phyloP scores from a whole-genome alignment of 768 basidiomycete species.

The Termitomyces sp. region DNA sequence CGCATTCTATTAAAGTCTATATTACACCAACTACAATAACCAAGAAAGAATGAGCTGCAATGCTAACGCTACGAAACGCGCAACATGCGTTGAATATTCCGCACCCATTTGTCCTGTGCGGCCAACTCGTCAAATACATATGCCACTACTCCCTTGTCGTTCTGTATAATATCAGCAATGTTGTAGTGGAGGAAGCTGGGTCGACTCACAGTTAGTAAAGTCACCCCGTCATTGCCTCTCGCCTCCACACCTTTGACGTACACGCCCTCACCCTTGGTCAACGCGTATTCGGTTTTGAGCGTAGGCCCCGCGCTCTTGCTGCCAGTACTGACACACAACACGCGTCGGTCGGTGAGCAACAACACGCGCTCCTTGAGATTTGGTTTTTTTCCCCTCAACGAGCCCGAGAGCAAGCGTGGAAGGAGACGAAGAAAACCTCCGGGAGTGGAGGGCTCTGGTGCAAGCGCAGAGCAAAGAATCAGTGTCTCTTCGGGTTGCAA shows the following conservation, averaged over 20 bases:
- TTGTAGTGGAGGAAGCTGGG: neutral
- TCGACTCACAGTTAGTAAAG: constrained; percentile 7
- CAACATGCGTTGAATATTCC: constrained; percentile 1
- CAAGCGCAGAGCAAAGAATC: constrained; percentile 5
- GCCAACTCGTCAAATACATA: constrained; percentile 6
- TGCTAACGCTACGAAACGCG: neutral
- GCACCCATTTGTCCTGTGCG: constrained; percentile 6
- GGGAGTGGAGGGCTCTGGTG: constrained; percentile 7
- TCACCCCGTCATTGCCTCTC: constrained; percentile 4
- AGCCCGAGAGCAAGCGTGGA: constrained; percentile 10
- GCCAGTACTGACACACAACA: constrained; percentile 7
- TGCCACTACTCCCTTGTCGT: constrained; percentile 3
- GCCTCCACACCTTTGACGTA: constrained; percentile 1
- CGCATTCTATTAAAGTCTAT: too few species aligned
- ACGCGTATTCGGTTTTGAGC: constrained; percentile 6
- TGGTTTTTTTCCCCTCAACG: constrained; percentile 10
- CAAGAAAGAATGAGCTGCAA: neutral
- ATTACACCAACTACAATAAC: neutral
- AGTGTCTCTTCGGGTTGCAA: constrained; percentile 6
- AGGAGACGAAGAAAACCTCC: constrained; percentile 5
- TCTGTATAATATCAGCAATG: neutral
- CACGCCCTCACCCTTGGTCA: neutral
- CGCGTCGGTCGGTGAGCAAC: constrained; percentile 9
- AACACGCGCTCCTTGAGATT: constrained; percentile 10
- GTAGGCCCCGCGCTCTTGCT: neutral